These are phyloP conservation scores for Pinus albicaulis DNA, from an alignment of 75 land plant species.

Conservation along the genomic window DNA sequence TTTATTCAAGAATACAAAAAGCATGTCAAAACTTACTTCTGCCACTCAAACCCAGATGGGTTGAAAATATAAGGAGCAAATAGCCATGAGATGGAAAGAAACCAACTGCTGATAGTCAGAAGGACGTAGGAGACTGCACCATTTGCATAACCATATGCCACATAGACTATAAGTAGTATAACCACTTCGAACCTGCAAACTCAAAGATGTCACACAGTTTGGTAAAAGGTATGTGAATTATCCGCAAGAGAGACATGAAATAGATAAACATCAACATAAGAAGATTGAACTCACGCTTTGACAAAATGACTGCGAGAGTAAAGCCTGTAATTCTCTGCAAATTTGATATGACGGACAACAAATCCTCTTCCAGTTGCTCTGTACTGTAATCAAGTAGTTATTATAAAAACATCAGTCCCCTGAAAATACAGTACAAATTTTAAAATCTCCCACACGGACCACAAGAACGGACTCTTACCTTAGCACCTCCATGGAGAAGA, in stretches of 20 bases:
- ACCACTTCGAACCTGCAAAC: slow-evolving; percentile 80
- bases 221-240: background rate
- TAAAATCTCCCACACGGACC: background rate
- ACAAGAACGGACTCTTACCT: slow-evolving; percentile 31
- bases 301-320: slow-evolving; percentile 99
- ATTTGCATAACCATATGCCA: slow-evolving; percentile 76
- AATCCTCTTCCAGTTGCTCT: slow-evolving; percentile 98
- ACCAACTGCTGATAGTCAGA: slow-evolving; percentile 93
- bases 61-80: slow-evolving; percentile 98
- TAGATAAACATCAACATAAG: slow-evolving; percentile 3
- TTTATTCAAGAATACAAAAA: background rate
- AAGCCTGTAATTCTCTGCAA: slow-evolving; percentile 92
- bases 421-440: background rate
- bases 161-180: slow-evolving; percentile 76
- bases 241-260: background rate
- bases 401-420: background rate
- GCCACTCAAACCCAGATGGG: slow-evolving; percentile 99
- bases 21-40: slow-evolving; percentile 64
- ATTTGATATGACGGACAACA: slow-evolving; percentile 92
- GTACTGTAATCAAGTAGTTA: slow-evolving; percentile 52
- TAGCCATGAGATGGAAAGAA: slow-evolving; percentile 92
- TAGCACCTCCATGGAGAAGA: slow-evolving; percentile 98
- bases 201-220: background rate
- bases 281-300: slow-evolving; percentile 65
- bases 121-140: slow-evolving; percentile 61